Conservation (phyloP, 345 rosid genomes). For the Brassica nigra region DNA sequence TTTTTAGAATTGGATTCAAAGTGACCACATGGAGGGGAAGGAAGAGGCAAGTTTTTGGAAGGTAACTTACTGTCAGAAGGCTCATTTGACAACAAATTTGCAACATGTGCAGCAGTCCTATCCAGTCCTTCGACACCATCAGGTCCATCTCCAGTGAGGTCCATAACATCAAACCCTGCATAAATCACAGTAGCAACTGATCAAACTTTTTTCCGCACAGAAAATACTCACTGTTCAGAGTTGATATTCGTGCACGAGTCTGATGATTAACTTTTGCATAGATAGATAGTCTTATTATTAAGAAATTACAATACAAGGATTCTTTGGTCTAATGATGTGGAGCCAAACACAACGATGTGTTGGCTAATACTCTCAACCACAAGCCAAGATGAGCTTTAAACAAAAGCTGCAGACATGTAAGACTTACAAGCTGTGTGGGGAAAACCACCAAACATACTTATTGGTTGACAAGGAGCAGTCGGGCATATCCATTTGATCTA, state of each 20-base stretch:
- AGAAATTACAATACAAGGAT: not conserved
- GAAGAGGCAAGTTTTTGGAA: conserved; percentile 11
- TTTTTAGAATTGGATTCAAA: conserved; percentile 3
- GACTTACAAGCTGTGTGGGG: conserved; percentile 96
- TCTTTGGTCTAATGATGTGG: not conserved
- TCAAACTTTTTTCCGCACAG: conserved; percentile 6
- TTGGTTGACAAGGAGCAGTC: conserved; percentile 90
- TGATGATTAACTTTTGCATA: conserved; percentile 2
- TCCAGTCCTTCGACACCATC: conserved; percentile 90
- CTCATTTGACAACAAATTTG: conserved; percentile 84
- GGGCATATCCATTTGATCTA: conserved; percentile 99
- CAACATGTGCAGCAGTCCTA: conserved; percentile 92
- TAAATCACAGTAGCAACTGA: conserved; percentile 15
- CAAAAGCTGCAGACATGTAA: no score
- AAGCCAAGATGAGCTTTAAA: not conserved
- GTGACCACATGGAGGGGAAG: not conserved
- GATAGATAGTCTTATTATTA: not conserved
- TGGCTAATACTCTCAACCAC: conserved; percentile 10
- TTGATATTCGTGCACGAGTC: not conserved
- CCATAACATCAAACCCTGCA: conserved; percentile 95
- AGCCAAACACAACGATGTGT: not conserved
- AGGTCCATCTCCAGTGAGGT: conserved; percentile 75
- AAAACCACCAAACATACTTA: conserved; percentile 88
- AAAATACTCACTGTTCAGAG: not conserved
- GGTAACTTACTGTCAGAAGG: conserved; percentile 84